phyloP scores from a whole-genome alignment of 2,329 filamentous ascomycete species.

The Diaporthe sp. region DNA sequence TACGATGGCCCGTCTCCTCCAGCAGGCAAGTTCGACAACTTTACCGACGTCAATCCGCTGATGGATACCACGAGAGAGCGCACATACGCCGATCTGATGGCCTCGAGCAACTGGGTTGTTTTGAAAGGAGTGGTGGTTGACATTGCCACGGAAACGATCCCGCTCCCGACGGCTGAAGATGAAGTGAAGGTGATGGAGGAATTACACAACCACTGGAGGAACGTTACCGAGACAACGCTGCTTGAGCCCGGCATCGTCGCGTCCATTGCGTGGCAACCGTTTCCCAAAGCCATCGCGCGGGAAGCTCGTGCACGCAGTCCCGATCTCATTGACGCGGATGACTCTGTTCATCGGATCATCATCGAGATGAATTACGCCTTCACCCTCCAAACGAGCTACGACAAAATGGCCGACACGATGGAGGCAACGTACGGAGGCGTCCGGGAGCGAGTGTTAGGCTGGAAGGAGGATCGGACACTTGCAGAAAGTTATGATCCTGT shows the following conservation, averaged over 20 bases:
- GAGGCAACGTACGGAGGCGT: conserved; percentile 24
- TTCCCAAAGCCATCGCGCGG: conserved; percentile 15
- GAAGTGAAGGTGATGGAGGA: conserved; percentile 18
- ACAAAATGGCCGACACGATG: conserved; percentile 15
- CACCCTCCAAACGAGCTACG: conserved; percentile 7
- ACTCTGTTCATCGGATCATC: conserved; percentile 1
- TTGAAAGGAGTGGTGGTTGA: conserved; percentile 13
- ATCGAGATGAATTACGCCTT: conserved; percentile 28
- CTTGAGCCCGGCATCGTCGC: conserved; percentile 19
- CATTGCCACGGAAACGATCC: conserved; percentile 7
- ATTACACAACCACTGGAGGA: conserved; percentile 19
- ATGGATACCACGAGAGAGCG: conserved; percentile 16
- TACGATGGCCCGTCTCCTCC: conserved; percentile 15
- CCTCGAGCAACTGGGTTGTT: conserved; percentile 16
- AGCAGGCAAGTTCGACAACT: conserved; percentile 20
- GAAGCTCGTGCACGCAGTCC: conserved; percentile 22
- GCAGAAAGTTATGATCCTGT: conserved; percentile 6
- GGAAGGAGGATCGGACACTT: conserved; percentile 3
- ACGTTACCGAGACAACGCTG: not conserved
- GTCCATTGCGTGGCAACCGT: conserved; percentile 23
- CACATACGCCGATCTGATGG: conserved; percentile 21
- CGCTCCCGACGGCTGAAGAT: not conserved
- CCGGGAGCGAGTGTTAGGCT: not conserved
- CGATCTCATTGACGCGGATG: conserved; percentile 13
- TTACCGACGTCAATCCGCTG: conserved; percentile 12